phyloP scores from a whole-genome alignment of 768 basidiomycete genomes.

The Serendipita sp. region DNA sequence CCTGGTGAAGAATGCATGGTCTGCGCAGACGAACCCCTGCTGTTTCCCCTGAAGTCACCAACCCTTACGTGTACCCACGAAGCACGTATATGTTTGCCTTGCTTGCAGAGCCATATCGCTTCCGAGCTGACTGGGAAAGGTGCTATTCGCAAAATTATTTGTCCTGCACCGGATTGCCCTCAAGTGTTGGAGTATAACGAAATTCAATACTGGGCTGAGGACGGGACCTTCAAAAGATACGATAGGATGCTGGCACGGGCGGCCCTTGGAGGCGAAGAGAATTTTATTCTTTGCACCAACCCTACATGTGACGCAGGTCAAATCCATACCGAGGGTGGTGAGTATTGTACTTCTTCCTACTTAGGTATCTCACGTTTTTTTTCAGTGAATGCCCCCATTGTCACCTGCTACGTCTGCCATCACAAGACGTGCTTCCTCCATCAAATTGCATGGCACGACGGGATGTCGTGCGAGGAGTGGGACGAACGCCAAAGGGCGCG shows the following conservation, averaged over 20 bases:
- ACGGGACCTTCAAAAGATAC: background rate
- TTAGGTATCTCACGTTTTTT: too few relatives aligned
- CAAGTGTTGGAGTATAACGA: background rate
- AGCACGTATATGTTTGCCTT: background rate
- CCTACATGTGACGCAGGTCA: background rate
- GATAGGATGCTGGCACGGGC: background rate
- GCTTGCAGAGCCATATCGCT: background rate
- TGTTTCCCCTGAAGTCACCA: background rate
- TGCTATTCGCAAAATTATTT: background rate
- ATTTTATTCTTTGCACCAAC: background rate
- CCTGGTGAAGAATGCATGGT: constrained; percentile 2
- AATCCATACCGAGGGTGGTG: background rate
- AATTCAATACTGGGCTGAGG: background rate
- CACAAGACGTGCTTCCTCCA: background rate
- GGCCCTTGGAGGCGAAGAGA: background rate
- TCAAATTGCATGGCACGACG: constrained; percentile 1
- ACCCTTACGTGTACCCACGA: background rate
- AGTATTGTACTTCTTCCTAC: background rate
- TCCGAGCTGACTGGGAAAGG: background rate
- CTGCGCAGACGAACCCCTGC: background rate
- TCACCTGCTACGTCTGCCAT: constrained; percentile 1
- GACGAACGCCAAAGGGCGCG: background rate
- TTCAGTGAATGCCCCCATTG: background rate
- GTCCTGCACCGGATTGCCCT: background rate
- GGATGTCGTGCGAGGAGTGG: background rate